These are phyloP conservation scores for Eucalyptus pauciflora DNA, from an alignment of 345 rosid genomes.

Conservation along the genomic window DNA sequence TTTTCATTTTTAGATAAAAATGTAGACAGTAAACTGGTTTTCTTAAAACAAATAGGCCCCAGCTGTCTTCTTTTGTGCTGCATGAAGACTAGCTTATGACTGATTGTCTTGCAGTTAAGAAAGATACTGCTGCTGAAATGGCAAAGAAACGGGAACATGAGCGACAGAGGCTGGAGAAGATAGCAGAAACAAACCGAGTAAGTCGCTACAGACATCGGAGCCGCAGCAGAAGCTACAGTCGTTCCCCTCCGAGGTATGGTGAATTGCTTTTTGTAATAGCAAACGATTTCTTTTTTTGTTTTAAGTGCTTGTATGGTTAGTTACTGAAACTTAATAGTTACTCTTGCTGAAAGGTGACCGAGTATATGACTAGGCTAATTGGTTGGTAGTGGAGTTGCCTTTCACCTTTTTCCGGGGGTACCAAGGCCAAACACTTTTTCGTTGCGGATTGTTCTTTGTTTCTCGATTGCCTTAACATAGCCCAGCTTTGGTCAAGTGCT, in stretches of 20 bases:
- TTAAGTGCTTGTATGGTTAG: background rate
- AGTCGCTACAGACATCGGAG: constrained; percentile 56
- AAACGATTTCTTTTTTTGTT: background rate
- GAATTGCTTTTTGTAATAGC: background rate
- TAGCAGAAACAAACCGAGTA: constrained; percentile 81
- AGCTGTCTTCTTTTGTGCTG: background rate
- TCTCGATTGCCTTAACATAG: background rate
- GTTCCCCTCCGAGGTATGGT: constrained; percentile 73
- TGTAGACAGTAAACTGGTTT: background rate
- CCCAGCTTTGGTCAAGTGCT: background rate
- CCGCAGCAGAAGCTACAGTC: constrained; percentile 81
- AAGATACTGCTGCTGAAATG: constrained; percentile 85
- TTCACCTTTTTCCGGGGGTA: background rate
- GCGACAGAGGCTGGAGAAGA: constrained; percentile 76
- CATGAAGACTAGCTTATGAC: background rate
- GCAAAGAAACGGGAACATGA: constrained; percentile 96
- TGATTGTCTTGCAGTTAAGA: constrained; percentile 54
- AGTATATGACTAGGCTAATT: background rate
- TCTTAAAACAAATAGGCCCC: background rate
- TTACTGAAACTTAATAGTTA: background rate
- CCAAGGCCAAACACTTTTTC: background rate
- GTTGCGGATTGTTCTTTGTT: background rate
- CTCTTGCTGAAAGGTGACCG: background rate
- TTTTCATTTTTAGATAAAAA: background rate
- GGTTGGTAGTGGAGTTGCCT: background rate